Conservation (phyloP, 2,329 filamentous ascomycete genomes). For the Xylariales sp. region DNA sequence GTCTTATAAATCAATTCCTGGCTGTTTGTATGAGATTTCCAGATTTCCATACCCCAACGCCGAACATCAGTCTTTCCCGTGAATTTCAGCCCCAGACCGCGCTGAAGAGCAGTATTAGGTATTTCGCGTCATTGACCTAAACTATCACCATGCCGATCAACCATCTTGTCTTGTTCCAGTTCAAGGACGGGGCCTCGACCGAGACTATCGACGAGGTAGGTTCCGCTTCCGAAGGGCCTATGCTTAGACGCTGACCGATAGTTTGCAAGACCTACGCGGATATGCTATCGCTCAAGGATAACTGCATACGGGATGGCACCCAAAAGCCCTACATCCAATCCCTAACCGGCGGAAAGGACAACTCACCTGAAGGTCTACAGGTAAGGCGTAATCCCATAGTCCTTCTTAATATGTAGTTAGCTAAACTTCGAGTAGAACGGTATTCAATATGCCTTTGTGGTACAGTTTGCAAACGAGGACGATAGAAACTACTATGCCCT, state of each 20-base stretch:
- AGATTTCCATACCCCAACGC: no score
- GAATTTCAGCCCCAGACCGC: no score
- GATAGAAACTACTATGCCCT: constrained; percentile 58
- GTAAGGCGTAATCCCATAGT: constrained; percentile 53
- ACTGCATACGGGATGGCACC: constrained; percentile 69
- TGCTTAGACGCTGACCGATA: not conserved
- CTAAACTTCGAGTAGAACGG: constrained; percentile 49
- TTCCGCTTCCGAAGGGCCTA: not conserved
- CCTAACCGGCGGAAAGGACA: constrained; percentile 69
- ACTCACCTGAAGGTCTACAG: constrained; percentile 69
- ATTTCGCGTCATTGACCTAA: no score
- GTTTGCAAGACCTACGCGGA: constrained; percentile 40
- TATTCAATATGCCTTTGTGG: constrained; percentile 57
- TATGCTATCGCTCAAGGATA: constrained; percentile 67
- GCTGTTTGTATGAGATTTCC: no score
- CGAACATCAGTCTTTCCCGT: no score
- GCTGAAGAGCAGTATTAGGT: no score
- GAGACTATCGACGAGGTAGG: constrained; percentile 35
- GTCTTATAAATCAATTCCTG: no score
- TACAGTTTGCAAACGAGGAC: constrained; percentile 54
- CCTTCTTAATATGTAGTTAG: not conserved
- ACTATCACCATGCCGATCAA: constrained; percentile 41
- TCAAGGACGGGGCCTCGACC: constrained; percentile 43
- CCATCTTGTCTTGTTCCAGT: constrained; percentile 47
- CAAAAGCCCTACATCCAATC: constrained; percentile 70